Base-by-base conservation (phyloP, 1,284 basidiomycete species). In the Porogramme epimiltina region DNA sequence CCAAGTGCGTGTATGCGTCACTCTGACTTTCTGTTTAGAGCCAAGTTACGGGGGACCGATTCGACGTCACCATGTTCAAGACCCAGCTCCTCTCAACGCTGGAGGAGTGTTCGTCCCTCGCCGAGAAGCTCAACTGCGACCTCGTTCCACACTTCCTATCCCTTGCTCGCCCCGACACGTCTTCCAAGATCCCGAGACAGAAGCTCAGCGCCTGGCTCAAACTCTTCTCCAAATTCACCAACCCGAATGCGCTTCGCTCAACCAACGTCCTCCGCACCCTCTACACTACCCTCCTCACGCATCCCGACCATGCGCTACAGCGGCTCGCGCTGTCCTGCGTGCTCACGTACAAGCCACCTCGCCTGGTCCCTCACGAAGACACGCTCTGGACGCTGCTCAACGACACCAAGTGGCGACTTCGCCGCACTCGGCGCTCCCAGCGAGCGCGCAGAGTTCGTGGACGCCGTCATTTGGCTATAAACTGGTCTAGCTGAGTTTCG, bases 221-320 rank as follows among this genome's bases (percentile, higher is more conserved):
- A 28, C 78, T 99, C 2, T 91, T 98, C 66, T 81, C 90, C 51
- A 95, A 94, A 67, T 92, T 99, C 67, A 75, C 75, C 61, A 98
- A 98, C 65, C 95, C 95, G 10, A 95, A 94, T 69, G 91, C 92
- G 0, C 76, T 97, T 1, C 82, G 85, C 63, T 80, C 84, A 3
- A 82, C 91, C 0, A 79, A 86, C 10, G 80, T 79, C 0, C 78
- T 99, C 16, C 83, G 83, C 51, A 53, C 69, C 0, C 71, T 93
- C 20, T 94, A 96, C 70, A 78, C 82, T 15, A 73, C 80, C 16
- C 79, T 94, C n/a, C 81, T 98, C 26, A 88, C 94, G 1, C 87
- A 95, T 57, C 91, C 95, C 0, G 95, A 99, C 62, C 79, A 84
- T 11, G 68, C 82, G 4, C 73, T 98, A 6, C 96, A 98, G 70